Evolutionary conservation across 1,284 basidiomycete species (phyloP).

Genomic region (Puccinia hordei): DNA sequence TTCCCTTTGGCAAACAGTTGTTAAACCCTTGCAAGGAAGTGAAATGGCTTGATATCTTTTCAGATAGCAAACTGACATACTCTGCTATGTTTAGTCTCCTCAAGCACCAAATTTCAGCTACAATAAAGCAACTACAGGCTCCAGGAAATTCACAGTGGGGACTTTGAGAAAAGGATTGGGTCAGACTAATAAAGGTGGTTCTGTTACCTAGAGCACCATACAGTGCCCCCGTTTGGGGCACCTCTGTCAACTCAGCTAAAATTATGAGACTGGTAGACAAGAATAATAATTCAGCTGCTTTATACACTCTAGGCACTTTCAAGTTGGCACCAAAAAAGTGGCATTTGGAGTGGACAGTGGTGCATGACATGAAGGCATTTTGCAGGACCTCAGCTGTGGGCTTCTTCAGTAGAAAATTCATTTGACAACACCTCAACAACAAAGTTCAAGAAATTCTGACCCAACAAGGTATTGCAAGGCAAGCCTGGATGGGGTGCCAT

Average conservation of each 20-base stretch:
- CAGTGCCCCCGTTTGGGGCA: too few relatives aligned
- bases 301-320: background rate
- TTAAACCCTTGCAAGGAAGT: background rate
- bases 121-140: background rate
- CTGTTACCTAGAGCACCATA: too few relatives aligned
- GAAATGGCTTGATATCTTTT: background rate
- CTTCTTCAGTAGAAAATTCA: background rate
- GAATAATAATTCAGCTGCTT: too few relatives aligned
- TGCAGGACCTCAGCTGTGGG: too few relatives aligned
- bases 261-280: too few relatives aligned
- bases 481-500: background rate
- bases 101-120: background rate
- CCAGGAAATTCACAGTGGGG: background rate
- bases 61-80: conserved; percentile 2
- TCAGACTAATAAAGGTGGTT: background rate
- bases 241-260: too few relatives aligned
- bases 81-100: too few relatives aligned
- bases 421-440: background rate
- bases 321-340: background rate
- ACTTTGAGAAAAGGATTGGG: background rate
- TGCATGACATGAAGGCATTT: background rate
- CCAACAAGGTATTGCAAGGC: too few relatives aligned
- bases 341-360: background rate
- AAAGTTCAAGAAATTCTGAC: background rate
- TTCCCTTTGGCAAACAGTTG: background rate